Conservation (phyloP, 1,139 yeast genomes). For the Geotrichum europaeum region DNA sequence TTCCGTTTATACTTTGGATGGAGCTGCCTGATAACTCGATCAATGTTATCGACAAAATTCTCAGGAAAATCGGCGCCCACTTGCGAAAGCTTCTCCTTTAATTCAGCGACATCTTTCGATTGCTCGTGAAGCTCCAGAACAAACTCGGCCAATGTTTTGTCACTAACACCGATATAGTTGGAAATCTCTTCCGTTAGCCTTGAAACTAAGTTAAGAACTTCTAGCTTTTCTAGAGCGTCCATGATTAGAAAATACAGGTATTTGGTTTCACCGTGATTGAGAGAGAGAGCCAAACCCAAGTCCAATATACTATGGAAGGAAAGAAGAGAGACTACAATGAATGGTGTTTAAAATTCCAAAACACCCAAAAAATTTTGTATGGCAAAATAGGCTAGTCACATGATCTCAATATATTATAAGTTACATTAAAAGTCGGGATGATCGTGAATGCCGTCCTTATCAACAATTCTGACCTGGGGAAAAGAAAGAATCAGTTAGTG, state of each 20-base stretch:
- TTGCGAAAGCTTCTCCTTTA: slow-evolving; percentile 42
- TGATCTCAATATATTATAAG: slow-evolving; percentile 3
- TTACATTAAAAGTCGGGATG: slow-evolving; percentile 11
- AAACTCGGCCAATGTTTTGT: slow-evolving; percentile 52
- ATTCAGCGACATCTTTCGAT: slow-evolving; percentile 35
- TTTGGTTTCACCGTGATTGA: background rate
- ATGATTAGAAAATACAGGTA: slow-evolving; percentile 7
- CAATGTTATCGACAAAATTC: slow-evolving; percentile 38
- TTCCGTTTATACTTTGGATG: slow-evolving; percentile 28
- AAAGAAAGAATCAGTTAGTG: background rate
- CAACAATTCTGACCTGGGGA: slow-evolving; percentile 11
- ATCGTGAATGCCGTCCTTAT: slow-evolving; percentile 18
- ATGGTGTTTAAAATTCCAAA: background rate
- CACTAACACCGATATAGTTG: slow-evolving; percentile 31
- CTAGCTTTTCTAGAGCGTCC: slow-evolving; percentile 33
- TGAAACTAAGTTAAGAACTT: slow-evolving; percentile 33
- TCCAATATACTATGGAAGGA: background rate
- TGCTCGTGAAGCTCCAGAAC: slow-evolving; percentile 45
- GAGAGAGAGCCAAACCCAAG: background rate
- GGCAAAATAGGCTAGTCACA: slow-evolving; percentile 2
- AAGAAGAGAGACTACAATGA: background rate
- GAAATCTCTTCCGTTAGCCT: slow-evolving; percentile 33
- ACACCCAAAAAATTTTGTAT: background rate
- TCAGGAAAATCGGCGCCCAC: slow-evolving; percentile 62
- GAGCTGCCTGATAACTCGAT: slow-evolving; percentile 34